Evolutionary conservation across 2,329 filamentous ascomycete genomes (phyloP).

Genomic region (Diaporthe sp.): DNA sequence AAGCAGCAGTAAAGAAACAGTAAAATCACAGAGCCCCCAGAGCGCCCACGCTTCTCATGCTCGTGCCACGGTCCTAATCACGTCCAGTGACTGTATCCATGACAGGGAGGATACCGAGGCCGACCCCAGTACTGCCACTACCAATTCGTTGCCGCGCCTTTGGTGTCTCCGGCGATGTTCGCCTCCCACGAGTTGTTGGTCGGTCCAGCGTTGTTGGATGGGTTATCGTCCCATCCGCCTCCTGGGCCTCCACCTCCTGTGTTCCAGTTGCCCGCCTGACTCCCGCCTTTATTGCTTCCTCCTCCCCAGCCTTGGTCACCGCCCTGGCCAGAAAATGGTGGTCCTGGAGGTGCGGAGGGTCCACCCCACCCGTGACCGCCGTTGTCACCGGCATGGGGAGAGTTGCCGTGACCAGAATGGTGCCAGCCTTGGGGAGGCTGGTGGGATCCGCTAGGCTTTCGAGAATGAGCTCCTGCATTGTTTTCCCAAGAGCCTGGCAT

Average conservation of each 20-base stretch:
- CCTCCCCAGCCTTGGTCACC: slow-evolving; percentile 19
- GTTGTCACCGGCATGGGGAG: neutral
- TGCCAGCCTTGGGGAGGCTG: slow-evolving; percentile 21
- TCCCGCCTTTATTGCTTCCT: slow-evolving; percentile 8
- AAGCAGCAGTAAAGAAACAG: slow-evolving; percentile 4
- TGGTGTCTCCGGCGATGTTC: slow-evolving; percentile 28
- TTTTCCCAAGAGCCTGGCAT: slow-evolving; percentile 34
- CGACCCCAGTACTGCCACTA: slow-evolving; percentile 28
- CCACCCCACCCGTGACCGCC: neutral
- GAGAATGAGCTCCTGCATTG: neutral
- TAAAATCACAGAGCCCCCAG: slow-evolving; percentile 16
- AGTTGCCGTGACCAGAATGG: neutral
- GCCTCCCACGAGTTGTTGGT: slow-evolving; percentile 2
- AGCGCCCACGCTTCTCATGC: slow-evolving; percentile 16
- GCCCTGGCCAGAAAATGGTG: neutral
- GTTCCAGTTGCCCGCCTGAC: neutral
- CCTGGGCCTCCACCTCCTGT: neutral
- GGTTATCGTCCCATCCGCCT: slow-evolving; percentile 15
- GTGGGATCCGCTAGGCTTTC: neutral
- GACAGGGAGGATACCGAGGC: slow-evolving; percentile 6
- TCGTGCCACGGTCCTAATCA: neutral
- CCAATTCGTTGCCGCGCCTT: slow-evolving; percentile 33
- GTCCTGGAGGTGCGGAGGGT: neutral
- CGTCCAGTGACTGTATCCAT: neutral
- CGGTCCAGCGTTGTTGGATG: slow-evolving; percentile 34